A percentile compares a stretch with the other conserved stretches of the same genome.
Conservation (phyloP, 2,329 filamentous ascomycete species). For the Penicillium sp. region DNA sequence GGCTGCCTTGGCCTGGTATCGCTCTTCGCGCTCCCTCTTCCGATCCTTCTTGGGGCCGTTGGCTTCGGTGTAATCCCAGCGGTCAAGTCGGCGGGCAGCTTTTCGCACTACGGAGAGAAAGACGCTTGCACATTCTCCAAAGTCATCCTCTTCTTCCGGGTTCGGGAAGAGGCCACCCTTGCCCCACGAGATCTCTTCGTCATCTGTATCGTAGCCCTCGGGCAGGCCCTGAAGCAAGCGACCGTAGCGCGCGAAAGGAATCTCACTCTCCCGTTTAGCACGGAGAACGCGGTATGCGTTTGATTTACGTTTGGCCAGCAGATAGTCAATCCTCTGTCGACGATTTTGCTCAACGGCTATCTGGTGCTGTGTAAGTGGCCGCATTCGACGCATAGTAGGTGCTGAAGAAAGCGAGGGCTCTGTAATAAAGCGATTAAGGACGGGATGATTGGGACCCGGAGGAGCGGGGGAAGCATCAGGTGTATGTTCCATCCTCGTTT, state of each 20-base stretch:
- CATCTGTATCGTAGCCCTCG: conserved; percentile 47
- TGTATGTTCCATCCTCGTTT: conserved; percentile 44
- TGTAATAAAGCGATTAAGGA: conserved; percentile 40
- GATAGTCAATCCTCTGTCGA: conserved; percentile 47
- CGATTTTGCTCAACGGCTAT: conserved; percentile 49
- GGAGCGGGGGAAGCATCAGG: conserved; percentile 45
- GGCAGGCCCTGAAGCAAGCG: conserved; percentile 43
- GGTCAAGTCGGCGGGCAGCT: conserved; percentile 41
- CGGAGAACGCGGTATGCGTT: conserved; percentile 39
- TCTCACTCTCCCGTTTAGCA: conserved; percentile 36
- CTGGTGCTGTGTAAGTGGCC: conserved; percentile 50
- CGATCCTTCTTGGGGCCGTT: conserved; percentile 38
- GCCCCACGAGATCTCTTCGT: conserved; percentile 42
- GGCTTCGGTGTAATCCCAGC: conserved; percentile 45
- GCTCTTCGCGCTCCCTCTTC: conserved; percentile 37
- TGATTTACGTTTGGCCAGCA: conserved; percentile 42
- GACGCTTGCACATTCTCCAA: conserved; percentile 46
- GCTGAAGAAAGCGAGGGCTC: conserved; percentile 30
- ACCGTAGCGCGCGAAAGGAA: conserved; percentile 40
- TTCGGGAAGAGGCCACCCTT: conserved; percentile 43
- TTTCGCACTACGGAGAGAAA: conserved; percentile 44
- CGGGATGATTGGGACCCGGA: conserved; percentile 40
- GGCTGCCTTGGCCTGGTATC: conserved; percentile 29
- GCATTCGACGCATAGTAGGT: conserved; percentile 38
- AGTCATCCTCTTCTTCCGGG: conserved; percentile 45